phyloP scores from a whole-genome alignment of 441 rosid genomes.

The Bocquillonia castaneifolia region DNA sequence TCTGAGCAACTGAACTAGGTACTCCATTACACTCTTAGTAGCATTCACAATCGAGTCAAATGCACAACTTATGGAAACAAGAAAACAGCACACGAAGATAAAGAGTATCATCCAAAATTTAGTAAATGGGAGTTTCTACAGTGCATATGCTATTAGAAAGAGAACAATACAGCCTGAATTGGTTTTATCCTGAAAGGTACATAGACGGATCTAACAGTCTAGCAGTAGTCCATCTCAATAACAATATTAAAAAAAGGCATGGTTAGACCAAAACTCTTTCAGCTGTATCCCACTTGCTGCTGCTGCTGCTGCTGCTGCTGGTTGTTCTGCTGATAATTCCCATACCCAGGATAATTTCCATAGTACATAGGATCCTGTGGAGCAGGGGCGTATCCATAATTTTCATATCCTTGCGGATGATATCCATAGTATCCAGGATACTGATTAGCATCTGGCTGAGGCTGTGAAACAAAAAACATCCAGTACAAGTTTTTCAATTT shows the following conservation, averaged over 20 bases:
- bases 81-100: not conserved
- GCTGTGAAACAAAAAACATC: conserved; percentile 24
- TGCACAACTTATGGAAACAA: not conserved
- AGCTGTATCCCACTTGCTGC: conserved; percentile 65
- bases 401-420: conserved; percentile 61
- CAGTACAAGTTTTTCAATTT: not conserved
- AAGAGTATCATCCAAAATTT: conserved; percentile 14
- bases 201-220: not conserved
- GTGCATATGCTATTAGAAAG: conserved; percentile 24
- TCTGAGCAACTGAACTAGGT: not conserved
- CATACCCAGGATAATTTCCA: conserved; percentile 71
- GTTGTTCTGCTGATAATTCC: conserved; percentile 50
- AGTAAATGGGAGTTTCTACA: conserved; percentile 13
- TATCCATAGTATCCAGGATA: conserved; percentile 60
- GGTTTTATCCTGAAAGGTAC: conserved; percentile 11
- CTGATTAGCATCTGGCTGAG: conserved; percentile 53
- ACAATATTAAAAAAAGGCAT: not conserved
- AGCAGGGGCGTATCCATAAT: conserved; percentile 60
- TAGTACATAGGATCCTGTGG: conserved; percentile 82
- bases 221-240: not conserved
- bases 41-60: not conserved
- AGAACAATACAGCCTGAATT: conserved; percentile 26
- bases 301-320: conserved; percentile 38
- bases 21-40: not conserved
- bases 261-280: conserved; percentile 11